Evolutionary conservation across 2,329 filamentous ascomycete species (phyloP), one percentile per base, ranked within the genome.

Genomic region (Mycogone perniciosa): DNA sequence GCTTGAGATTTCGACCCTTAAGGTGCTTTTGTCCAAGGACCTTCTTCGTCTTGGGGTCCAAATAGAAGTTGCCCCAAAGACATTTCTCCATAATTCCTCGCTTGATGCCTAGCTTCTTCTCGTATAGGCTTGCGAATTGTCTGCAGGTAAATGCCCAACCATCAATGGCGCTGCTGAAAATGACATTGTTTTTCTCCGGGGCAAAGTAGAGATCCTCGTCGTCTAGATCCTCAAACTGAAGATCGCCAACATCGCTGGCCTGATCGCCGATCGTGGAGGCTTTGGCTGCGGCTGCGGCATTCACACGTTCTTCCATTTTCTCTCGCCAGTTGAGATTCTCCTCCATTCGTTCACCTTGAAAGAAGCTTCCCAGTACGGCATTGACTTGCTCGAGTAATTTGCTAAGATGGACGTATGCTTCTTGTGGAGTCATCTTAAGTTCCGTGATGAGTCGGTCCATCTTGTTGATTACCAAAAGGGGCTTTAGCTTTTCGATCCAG

Each of bases 131-230:
- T 13, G 93, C 91, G 65, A 99, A 99, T 62, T 99, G 93, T 46
- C 90, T 82, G 45, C 96, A 85, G 0, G 93, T 99, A 62, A 99
- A 99, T 3, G 93, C 93, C 93, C 93, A 99, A n/a, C 93, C 93
- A 64, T 99, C 93, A 51, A 96, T 86, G 53, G 93, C 93, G 66
- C 92, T 97, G 73, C 89, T 90, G 67, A 99, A 99, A 57, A 99
- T 97, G 67, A 99, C 93, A 64, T 99, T 99, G 68, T 96, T 96
- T 70, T 92, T 95, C 65, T 99, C 93, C 0, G 93, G 93, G 1
- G 93, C 89, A 70, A 99, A 99, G 68, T 99, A 99, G 29, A 99
- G 84, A 66, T 96, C 91, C 66, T 97, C 91, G 62, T 99, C 93
- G 62, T 96, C 91, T 59, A 84, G 84, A 66, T 97, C 93, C 66